Base-by-base conservation (phyloP, 192 early-diverging fungal genomes). In the Mortierella claussenii region DNA sequence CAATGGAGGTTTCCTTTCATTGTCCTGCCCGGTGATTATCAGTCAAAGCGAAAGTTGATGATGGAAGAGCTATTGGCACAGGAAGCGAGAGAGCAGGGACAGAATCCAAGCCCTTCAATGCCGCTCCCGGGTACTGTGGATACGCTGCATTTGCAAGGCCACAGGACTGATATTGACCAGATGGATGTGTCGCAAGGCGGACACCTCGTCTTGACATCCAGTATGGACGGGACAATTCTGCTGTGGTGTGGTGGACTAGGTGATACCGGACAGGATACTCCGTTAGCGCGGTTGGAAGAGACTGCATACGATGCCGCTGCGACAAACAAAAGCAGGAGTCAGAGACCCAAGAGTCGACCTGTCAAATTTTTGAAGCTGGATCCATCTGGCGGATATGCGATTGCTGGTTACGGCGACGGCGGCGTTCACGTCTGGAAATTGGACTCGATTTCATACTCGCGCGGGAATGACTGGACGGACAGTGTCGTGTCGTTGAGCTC, bases 1-100 rank as follows among this genome's bases (percentile, higher is more conserved):
- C 73, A 76, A 30, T 76, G 73, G 73, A 49, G 64, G 4, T 76
- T 76, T 28, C 73, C 73, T 2, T 76, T 76, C 44, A 76, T 76
- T 44, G 73, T 76, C 0, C 43, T 76, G 18, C 73, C 73, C 9
- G 73, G 73, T 32, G 73, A 76, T 52, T 67, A 76, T 18, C 73
- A 67, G 34, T 76, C 73, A 28, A 76, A 76, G 31, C 56, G 73
- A 15, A 76, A 76, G 37, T 33, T 76, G 42, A 76, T 76, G 73
- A 66, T 66, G 73, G 64, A 76, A 10, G 73, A 66, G 23, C 45
- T 76, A 2, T 26, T 76, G 37, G 59, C 73, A 5, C 63, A 60
- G 28, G 73, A 76, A n/a, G 65, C 73, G 26, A 54, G 30, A 21
- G 73, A 76, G 36, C 20, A 56, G 20, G 73, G 63, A 40, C 58